phyloP scores from a whole-genome alignment of 2,329 filamentous ascomycete genomes.

The Colletotrichum sp. region DNA sequence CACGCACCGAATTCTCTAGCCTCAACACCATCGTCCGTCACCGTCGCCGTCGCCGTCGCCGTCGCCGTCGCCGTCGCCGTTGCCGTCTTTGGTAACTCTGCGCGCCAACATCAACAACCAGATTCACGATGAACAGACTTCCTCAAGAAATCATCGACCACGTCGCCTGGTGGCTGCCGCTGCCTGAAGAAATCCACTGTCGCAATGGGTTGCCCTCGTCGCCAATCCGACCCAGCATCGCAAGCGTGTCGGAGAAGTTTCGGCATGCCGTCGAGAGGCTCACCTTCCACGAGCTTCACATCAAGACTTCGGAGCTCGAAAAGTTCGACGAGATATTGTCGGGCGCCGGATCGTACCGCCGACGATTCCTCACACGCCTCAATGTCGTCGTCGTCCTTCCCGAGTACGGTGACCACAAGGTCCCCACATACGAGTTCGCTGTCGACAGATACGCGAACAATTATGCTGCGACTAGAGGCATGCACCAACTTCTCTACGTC shows the following conservation, averaged over 20 bases:
- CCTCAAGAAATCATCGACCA: background rate
- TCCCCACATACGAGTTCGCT: background rate
- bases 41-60: too few relatives aligned
- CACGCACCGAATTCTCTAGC: background rate
- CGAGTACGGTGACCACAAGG: background rate
- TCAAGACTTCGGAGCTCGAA: background rate
- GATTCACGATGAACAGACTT: background rate
- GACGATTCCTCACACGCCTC: background rate
- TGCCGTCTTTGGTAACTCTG: background rate
- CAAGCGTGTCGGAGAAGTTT: background rate
- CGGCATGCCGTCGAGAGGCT: background rate
- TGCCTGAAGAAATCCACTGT: background rate
- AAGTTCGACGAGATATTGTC: background rate
- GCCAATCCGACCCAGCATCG: background rate
- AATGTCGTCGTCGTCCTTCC: background rate
- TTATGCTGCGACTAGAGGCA: background rate
- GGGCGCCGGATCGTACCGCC: background rate
- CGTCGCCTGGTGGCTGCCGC: background rate
- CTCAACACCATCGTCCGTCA: background rate
- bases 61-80: background rate
- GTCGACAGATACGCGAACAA: background rate
- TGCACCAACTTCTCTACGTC: background rate
- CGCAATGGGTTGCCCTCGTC: background rate
- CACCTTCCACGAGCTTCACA: background rate
- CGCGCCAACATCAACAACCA: background rate